These are phyloP conservation scores for Ustilago xerochloae DNA, from an alignment of 1,284 basidiomycete genomes.

Conservation along the genomic window DNA sequence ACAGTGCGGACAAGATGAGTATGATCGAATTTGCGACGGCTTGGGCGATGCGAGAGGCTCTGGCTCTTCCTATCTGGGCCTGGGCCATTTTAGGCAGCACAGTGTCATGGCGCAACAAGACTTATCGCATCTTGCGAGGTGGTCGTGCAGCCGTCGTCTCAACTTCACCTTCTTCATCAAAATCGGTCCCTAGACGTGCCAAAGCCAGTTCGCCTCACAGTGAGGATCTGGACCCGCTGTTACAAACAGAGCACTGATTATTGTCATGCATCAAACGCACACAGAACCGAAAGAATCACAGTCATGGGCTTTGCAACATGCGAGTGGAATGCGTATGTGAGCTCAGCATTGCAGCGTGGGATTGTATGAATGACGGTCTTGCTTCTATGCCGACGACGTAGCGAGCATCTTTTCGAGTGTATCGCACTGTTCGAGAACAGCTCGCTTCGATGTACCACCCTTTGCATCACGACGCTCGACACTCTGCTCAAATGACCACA, in stretches of 20 bases:
- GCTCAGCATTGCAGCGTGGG: not conserved
- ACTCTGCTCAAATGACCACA: slow-evolving; percentile 71
- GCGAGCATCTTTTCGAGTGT: slow-evolving; percentile 47
- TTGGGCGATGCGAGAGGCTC: slow-evolving; percentile 59
- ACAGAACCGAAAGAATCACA: not conserved
- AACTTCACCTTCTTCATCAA: not conserved
- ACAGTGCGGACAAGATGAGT: slow-evolving; percentile 21
- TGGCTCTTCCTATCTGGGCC: slow-evolving; percentile 66
- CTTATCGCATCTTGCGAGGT: slow-evolving; percentile 37
- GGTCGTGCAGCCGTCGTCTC: slow-evolving; percentile 41
- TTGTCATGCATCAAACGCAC: not conserved
- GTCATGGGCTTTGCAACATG: not conserved
- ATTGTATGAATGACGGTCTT: not conserved
- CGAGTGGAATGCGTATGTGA: not conserved
- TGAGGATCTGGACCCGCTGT: slow-evolving; percentile 24
- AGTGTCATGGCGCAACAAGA: slow-evolving; percentile 47
- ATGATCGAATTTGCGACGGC: slow-evolving; percentile 38
- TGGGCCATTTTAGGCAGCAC: slow-evolving; percentile 63
- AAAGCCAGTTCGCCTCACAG: not conserved
- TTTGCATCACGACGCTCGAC: slow-evolving; percentile 94
- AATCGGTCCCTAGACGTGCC: slow-evolving; percentile 5
- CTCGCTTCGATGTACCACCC: slow-evolving; percentile 86
- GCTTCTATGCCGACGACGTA: slow-evolving; percentile 13
- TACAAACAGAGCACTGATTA: slow-evolving; percentile 12
- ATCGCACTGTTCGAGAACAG: slow-evolving; percentile 80